A percentile compares a stretch with the other conserved stretches of the same genome.
phyloP scores from a whole-genome alignment of 1,139 yeast genomes.

The Yamadazyma songkhlaensis region DNA sequence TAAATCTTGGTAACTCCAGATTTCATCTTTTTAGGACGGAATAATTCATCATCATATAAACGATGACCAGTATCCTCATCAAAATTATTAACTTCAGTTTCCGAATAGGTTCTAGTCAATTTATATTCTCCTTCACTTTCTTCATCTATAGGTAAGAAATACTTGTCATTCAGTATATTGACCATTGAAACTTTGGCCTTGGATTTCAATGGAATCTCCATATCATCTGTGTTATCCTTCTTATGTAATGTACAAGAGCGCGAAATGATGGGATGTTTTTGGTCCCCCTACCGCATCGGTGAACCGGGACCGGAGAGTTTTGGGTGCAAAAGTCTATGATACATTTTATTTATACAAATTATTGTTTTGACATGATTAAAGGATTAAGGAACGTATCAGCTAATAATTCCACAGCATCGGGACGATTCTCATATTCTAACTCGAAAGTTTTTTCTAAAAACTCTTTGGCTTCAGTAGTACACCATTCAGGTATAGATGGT shows the following conservation, averaged over 20 bases:
- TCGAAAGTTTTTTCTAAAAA: slow-evolving; percentile 71
- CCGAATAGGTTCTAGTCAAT: slow-evolving; percentile 52
- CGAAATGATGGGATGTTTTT: too few species aligned
- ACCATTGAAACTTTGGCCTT: slow-evolving; percentile 42
- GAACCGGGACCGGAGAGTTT: too few species aligned
- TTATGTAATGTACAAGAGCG: too few species aligned
- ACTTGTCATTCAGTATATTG: slow-evolving; percentile 29
- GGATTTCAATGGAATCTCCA: slow-evolving; percentile 47
- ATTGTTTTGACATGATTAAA: slow-evolving; percentile 41
- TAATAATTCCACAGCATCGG: slow-evolving; percentile 68
- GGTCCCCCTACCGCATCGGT: too few species aligned
- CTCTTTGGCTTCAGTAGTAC: slow-evolving; percentile 65
- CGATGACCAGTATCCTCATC: slow-evolving; percentile 51
- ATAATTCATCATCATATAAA: slow-evolving; percentile 47
- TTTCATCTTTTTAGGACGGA: slow-evolving; percentile 29
- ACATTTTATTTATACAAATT: background rate
- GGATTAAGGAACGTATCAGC: slow-evolving; percentile 59
- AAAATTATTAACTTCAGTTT: slow-evolving; percentile 52
- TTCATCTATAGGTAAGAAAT: slow-evolving; percentile 9
- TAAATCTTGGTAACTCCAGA: slow-evolving; percentile 21
- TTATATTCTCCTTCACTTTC: slow-evolving; percentile 14
- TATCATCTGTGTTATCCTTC: slow-evolving; percentile 9
- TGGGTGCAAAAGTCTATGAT: too few species aligned
- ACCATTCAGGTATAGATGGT: slow-evolving; percentile 79
- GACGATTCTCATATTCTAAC: slow-evolving; percentile 68